Evolutionary conservation across 768 basidiomycete species (phyloP).

Genomic region (Lactarius hatsudake): DNA sequence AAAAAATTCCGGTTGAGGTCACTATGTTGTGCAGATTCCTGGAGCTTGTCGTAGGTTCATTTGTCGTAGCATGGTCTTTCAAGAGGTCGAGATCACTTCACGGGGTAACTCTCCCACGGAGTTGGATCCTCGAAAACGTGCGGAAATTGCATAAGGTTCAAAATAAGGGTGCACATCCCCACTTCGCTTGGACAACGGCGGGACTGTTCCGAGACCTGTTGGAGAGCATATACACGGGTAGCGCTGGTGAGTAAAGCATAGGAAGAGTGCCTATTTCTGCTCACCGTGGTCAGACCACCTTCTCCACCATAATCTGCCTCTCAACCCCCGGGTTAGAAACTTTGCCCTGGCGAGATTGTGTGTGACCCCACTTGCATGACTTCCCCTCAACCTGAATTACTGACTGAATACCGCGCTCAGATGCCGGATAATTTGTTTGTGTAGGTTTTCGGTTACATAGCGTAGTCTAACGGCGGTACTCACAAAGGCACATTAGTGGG

Average conservation of each 20-base stretch:
- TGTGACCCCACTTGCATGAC: not conserved
- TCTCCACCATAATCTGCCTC: constrained; percentile 9
- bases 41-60: constrained; percentile 14
- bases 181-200: not conserved
- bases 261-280: not conserved
- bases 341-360: constrained; percentile 19
- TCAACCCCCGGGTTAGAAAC: constrained; percentile 5
- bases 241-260: constrained; percentile 2
- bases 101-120: constrained; percentile 23
- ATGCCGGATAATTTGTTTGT: constrained; percentile 15
- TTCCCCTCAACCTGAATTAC: not conserved
- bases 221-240: constrained; percentile 22
- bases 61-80: constrained; percentile 15
- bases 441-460: not conserved
- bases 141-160: constrained; percentile 10
- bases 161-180: constrained; percentile 2
- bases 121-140: constrained; percentile 26
- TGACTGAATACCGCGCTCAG: constrained; percentile 1
- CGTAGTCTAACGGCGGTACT: not conserved
- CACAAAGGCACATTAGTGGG: constrained; percentile 8
- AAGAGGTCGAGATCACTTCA: not conserved
- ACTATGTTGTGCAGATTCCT: constrained; percentile 18
- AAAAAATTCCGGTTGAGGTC: constrained; percentile 15
- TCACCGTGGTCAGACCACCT: constrained; percentile 7
- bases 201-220: constrained; percentile 20